These are phyloP conservation scores for Acanthamoeba healyi DNA, from an alignment of 208 protist genomes.

Conservation along the genomic window DNA sequence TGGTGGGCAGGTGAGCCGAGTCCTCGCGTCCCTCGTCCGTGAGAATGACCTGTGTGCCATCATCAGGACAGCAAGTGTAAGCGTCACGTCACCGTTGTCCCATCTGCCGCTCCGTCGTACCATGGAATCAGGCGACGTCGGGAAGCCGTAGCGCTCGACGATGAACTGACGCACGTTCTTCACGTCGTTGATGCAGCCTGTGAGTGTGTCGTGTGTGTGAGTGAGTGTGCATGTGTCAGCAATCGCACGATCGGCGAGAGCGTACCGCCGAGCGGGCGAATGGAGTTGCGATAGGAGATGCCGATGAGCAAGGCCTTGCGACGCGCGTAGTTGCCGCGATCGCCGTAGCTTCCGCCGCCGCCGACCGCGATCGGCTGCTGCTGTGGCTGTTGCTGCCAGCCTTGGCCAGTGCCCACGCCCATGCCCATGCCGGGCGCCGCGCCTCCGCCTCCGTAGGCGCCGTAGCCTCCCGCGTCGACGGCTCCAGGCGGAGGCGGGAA, in stretches of 20 bases:
- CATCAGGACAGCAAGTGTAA: neutral
- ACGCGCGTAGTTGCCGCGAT: neutral
- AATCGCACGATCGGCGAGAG: no score
- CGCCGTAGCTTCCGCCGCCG: neutral
- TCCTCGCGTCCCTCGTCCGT: constrained; percentile 73
- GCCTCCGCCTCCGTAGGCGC: neutral
- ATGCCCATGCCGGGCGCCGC: neutral
- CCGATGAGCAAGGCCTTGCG: constrained; percentile 77
- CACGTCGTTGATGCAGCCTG: constrained; percentile 75
- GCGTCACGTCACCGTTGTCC: no score
- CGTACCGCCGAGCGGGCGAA: neutral
- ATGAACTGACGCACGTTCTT: constrained; percentile 73
- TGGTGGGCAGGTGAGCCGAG: neutral
- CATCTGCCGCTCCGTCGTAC: neutral
- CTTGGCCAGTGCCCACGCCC: no score
- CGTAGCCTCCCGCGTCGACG: no score
- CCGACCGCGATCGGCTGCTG: neutral
- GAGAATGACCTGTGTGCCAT: constrained; percentile 37
- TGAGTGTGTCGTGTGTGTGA: no score
- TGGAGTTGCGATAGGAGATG: constrained; percentile 58
- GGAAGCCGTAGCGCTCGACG: constrained; percentile 56
- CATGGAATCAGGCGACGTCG: neutral
- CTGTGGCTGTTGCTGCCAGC: neutral
- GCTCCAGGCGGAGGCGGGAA: no score
- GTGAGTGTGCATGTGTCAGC: no score